Percentiles rank a stretch among this genome's conserved stretches.
Conservation (phyloP, 2,329 filamentous ascomycete genomes). For the Epichloe aotearoae region DNA sequence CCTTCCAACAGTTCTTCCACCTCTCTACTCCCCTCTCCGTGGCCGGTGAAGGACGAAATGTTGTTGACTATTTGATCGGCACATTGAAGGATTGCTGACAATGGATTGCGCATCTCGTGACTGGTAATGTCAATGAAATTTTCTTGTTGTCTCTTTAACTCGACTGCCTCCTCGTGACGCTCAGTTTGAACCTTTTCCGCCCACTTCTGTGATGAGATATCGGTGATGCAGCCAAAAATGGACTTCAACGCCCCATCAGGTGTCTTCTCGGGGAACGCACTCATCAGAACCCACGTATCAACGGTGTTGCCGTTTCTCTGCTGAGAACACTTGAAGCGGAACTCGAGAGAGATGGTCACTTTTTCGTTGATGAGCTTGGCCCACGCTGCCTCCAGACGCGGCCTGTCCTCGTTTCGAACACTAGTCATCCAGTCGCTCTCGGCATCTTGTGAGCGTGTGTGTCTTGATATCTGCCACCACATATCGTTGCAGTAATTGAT, state of each 20-base stretch:
- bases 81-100: constrained; percentile 63
- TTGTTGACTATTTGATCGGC: constrained; percentile 55
- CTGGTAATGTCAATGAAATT: constrained; percentile 65
- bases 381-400: constrained; percentile 48
- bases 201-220: constrained; percentile 77
- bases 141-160: constrained; percentile 60
- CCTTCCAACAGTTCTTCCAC: constrained; percentile 36
- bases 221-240: constrained; percentile 70
- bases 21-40: constrained; percentile 26
- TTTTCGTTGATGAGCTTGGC: constrained; percentile 45
- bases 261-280: constrained; percentile 60
- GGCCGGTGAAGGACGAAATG: constrained; percentile 29
- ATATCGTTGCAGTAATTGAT: constrained; percentile 76
- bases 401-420: constrained; percentile 52
- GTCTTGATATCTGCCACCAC: constrained; percentile 59
- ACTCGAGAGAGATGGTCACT: constrained; percentile 55
- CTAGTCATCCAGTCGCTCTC: constrained; percentile 60
- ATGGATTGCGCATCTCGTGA: constrained; percentile 65
- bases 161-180: constrained; percentile 66
- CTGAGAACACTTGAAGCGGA: constrained; percentile 59
- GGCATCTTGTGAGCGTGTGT: constrained; percentile 43
- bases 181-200: constrained; percentile 69
- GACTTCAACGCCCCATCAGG: constrained; percentile 52
- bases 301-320: constrained; percentile 44
- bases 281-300: constrained; percentile 68